Conservation (phyloP, 352 stramenopile species). For the Pythium pyrilobum region DNA sequence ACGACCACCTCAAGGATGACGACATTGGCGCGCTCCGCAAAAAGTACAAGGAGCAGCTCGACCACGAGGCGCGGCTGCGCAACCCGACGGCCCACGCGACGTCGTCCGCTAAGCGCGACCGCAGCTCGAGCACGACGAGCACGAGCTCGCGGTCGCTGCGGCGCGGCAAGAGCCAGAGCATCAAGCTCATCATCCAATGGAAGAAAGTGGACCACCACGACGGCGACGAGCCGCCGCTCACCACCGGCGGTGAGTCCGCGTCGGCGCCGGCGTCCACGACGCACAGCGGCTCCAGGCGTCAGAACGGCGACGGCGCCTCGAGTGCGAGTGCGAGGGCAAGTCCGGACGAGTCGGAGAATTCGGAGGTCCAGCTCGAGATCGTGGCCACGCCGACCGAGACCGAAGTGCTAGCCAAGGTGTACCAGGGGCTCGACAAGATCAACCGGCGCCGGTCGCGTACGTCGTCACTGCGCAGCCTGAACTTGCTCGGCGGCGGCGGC, state of each 20-base stretch:
- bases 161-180: slow-evolving; percentile 33
- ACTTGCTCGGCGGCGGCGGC: slow-evolving; percentile 29
- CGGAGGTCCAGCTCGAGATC: slow-evolving; percentile 40
- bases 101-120: slow-evolving; percentile 13
- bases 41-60: slow-evolving; percentile 58
- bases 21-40: slow-evolving; percentile 40
- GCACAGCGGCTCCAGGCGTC: too few relatives aligned
- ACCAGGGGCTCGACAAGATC: slow-evolving; percentile 67
- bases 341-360: slow-evolving; percentile 13
- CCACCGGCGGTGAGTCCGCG: too few relatives aligned
- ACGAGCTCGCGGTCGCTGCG: slow-evolving; percentile 14
- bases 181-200: slow-evolving; percentile 75
- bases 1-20: slow-evolving; percentile 55
- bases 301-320: neutral
- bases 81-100: slow-evolving; percentile 23
- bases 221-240: too few relatives aligned
- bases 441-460: slow-evolving; percentile 64
- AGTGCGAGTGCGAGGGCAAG: neutral
- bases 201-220: slow-evolving; percentile 19
- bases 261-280: too few relatives aligned
- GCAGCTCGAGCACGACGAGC: slow-evolving; percentile 32
- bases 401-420: slow-evolving; percentile 62
- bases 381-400: slow-evolving; percentile 69
- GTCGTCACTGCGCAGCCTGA: slow-evolving; percentile 50
- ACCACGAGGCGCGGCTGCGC: slow-evolving; percentile 51